Evolutionary conservation across 225 moss, liverwort and hornwort species (phyloP).

Genomic region (Antitrichia curtipendula): DNA sequence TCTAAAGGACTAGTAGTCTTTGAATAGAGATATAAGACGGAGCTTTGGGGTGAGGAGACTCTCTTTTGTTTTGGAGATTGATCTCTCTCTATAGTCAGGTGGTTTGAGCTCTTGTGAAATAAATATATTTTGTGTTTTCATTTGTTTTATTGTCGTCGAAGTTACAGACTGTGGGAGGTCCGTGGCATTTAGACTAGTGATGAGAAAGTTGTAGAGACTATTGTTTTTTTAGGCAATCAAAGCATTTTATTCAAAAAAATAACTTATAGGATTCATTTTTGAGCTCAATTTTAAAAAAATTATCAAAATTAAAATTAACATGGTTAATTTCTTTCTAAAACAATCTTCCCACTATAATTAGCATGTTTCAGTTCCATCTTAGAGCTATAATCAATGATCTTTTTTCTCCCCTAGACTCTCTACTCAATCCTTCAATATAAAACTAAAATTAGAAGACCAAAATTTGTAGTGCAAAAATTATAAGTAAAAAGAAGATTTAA

Average conservation of each 20-base stretch:
- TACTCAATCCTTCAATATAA: too few species aligned
- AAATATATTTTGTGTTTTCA: too few species aligned
- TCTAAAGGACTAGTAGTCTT: too few species aligned
- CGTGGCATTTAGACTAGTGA: too few species aligned
- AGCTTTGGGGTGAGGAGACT: too few species aligned
- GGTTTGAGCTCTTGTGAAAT: too few species aligned
- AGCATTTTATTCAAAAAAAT: background rate
- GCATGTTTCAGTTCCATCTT: background rate
- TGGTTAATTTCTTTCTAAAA: background rate
- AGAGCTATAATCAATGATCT: background rate
- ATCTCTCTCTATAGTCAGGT: too few species aligned
- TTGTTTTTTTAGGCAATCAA: background rate
- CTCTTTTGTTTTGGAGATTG: too few species aligned
- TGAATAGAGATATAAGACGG: too few species aligned
- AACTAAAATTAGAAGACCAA: background rate
- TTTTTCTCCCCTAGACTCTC: accelerated
- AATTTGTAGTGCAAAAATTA: background rate
- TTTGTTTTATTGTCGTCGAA: too few species aligned
- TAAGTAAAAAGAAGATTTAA: too few species aligned
- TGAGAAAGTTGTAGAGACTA: background rate
- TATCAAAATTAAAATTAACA: accelerated
- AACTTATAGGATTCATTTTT: accelerated
- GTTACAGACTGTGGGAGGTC: too few species aligned
- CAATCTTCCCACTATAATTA: background rate
- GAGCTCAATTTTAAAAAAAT: background rate